These are phyloP conservation scores for Graphium sp. DNA, from an alignment of 2,329 filamentous ascomycete genomes.

Conservation along the genomic window DNA sequence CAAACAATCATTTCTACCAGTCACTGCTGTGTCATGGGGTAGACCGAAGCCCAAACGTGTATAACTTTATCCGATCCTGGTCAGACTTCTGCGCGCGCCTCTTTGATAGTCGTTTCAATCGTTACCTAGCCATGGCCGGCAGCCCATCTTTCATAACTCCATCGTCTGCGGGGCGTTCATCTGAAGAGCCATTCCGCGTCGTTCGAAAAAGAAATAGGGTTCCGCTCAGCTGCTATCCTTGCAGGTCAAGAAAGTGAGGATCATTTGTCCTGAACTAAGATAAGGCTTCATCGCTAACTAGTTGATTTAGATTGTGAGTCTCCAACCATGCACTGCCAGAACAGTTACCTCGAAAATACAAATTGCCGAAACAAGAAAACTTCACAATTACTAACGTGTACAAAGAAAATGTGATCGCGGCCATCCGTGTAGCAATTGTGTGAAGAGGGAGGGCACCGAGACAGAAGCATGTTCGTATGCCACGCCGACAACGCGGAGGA, in stretches of 20 bases:
- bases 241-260: constrained; percentile 74
- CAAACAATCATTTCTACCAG: too few species aligned
- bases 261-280: constrained; percentile 2
- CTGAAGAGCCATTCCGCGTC: constrained; percentile 73
- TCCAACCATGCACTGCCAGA: constrained; percentile 3
- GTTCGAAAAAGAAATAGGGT: constrained; percentile 86
- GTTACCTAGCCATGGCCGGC: constrained; percentile 40
- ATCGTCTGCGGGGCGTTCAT: constrained; percentile 60
- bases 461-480: constrained; percentile 75
- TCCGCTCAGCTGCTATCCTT: constrained; percentile 81
- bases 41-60: too few species aligned
- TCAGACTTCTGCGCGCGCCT: too few species aligned
- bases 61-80: too few species aligned
- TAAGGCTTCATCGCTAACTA: constrained; percentile 14
- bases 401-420: constrained; percentile 81
- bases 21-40: too few species aligned
- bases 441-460: constrained; percentile 75
- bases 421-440: constrained; percentile 86
- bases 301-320: constrained; percentile 12
- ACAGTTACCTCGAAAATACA: constrained; percentile 2
- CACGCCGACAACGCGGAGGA: constrained; percentile 52
- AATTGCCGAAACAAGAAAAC: background rate
- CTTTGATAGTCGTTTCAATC: background rate
- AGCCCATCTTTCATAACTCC: constrained; percentile 66
- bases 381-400: constrained; percentile 1